Percentiles rank a stretch among this genome's conserved stretches.
Evolutionary conservation across 345 rosid species (phyloP).

Genomic region (Alliaria petiolata): DNA sequence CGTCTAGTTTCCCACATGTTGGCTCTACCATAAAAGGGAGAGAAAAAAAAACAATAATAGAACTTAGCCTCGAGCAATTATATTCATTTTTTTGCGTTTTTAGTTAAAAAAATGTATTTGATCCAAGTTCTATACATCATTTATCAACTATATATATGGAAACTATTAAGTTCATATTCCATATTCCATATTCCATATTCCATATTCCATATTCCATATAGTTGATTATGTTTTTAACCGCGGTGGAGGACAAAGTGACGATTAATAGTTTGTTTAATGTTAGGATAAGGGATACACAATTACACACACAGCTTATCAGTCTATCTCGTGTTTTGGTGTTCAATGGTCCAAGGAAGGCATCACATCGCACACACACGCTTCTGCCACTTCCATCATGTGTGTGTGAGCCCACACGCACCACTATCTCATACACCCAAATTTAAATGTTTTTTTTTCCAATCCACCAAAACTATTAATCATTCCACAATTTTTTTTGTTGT

Average conservation of each 20-base stretch:
- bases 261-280: too few species aligned
- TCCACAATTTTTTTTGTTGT: neutral
- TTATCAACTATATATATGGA: too few species aligned
- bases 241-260: neutral
- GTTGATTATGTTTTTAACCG: neutral
- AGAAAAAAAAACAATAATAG: too few species aligned
- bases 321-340: slow-evolving; percentile 22
- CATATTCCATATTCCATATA: neutral
- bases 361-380: slow-evolving; percentile 24
- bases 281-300: slow-evolving; percentile 21
- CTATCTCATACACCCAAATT: neutral
- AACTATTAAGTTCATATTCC: too few species aligned
- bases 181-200: too few species aligned
- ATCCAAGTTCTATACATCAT: too few species aligned
- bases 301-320: neutral
- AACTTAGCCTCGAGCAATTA: too few species aligned
- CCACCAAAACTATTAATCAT: neutral
- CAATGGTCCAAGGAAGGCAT: slow-evolving; percentile 13
- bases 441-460: neutral
- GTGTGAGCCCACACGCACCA: slow-evolving; percentile 14
- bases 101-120: too few species aligned
- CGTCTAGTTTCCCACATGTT: too few species aligned
- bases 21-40: too few species aligned
- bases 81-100: too few species aligned
- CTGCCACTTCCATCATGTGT: slow-evolving; percentile 10